phyloP scores from a whole-genome alignment of 768 basidiomycete species.

The Lanmaoa pseudosensibilis region DNA sequence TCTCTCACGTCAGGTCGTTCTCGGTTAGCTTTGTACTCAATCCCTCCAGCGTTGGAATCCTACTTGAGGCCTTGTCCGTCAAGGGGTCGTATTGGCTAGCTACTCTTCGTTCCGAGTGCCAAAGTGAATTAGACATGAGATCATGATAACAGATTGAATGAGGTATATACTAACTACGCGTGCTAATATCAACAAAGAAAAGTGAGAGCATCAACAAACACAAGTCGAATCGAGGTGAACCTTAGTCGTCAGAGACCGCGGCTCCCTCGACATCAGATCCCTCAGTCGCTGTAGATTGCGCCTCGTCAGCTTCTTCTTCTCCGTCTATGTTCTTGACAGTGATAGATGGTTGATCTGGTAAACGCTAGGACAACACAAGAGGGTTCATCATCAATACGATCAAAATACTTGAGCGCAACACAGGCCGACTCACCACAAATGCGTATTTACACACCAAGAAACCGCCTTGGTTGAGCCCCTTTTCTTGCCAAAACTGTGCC shows the following conservation, averaged over 20 bases:
- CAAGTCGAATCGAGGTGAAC: no score
- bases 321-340: constrained; percentile 21
- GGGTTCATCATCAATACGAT: not conserved
- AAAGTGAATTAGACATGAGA: not conserved
- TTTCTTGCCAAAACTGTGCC: constrained; percentile 68
- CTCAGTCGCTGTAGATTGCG: not conserved
- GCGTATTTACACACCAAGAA: constrained; percentile 84
- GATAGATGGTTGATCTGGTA: constrained; percentile 25
- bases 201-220: not conserved
- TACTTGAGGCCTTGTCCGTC: not conserved
- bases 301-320: constrained; percentile 7
- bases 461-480: constrained; percentile 65
- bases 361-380: constrained; percentile 17
- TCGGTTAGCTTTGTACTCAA: no score
- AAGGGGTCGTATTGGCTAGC: not conserved
- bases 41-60: no score
- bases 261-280: constrained; percentile 9
- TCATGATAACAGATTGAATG: not conserved
- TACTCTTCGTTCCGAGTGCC: not conserved
- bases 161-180: constrained; percentile 1
- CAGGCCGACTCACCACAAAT: constrained; percentile 58
- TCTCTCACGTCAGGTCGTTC: no score
- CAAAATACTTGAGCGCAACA: not conserved
- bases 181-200: not conserved
- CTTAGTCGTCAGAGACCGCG: not conserved